Evolutionary conservation across 2,329 filamentous ascomycete genomes (phyloP).

Genomic region (Beauveria brongniartii): DNA sequence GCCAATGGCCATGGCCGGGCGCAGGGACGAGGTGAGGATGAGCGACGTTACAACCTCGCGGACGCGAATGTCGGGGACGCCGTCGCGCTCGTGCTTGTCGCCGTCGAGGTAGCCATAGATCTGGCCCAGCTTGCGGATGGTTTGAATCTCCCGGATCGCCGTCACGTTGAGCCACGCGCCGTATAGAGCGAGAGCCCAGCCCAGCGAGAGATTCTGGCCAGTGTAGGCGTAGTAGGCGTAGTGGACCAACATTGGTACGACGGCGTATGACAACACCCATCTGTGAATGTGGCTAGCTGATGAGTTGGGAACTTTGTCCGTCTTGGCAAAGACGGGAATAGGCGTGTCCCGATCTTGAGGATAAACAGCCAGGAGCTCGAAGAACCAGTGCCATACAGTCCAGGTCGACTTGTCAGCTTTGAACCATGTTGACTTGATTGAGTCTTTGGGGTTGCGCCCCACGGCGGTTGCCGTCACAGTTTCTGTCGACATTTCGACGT

Average conservation of each 20-base stretch:
- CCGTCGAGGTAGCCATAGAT: slow-evolving; percentile 34
- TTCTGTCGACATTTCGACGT: slow-evolving; percentile 6
- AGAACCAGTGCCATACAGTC: slow-evolving; percentile 24
- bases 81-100: slow-evolving; percentile 34
- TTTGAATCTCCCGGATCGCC: slow-evolving; percentile 30
- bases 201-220: slow-evolving; percentile 25
- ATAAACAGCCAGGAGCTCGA: slow-evolving; percentile 24
- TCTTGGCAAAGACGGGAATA: slow-evolving; percentile 31
- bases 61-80: slow-evolving; percentile 32
- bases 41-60: slow-evolving; percentile 25
- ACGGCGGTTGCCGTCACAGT: slow-evolving; percentile 3
- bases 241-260: slow-evolving; percentile 29
- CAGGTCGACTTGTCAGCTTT: slow-evolving; percentile 20
- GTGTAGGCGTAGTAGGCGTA: slow-evolving; percentile 25
- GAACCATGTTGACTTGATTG: slow-evolving; percentile 34
- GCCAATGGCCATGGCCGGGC: slow-evolving; percentile 26
- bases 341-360: slow-evolving; percentile 20
- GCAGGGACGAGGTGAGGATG: slow-evolving; percentile 24
- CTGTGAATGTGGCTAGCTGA: slow-evolving; percentile 26
- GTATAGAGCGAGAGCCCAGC: slow-evolving; percentile 24
- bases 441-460: slow-evolving; percentile 21
- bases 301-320: slow-evolving; percentile 32
- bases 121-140: slow-evolving; percentile 30
- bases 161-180: slow-evolving; percentile 30
- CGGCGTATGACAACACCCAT: slow-evolving; percentile 31